These are phyloP conservation scores for Xylariaceae sp. DNA, from an alignment of 2,329 filamentous ascomycete genomes.

Conservation along the genomic window DNA sequence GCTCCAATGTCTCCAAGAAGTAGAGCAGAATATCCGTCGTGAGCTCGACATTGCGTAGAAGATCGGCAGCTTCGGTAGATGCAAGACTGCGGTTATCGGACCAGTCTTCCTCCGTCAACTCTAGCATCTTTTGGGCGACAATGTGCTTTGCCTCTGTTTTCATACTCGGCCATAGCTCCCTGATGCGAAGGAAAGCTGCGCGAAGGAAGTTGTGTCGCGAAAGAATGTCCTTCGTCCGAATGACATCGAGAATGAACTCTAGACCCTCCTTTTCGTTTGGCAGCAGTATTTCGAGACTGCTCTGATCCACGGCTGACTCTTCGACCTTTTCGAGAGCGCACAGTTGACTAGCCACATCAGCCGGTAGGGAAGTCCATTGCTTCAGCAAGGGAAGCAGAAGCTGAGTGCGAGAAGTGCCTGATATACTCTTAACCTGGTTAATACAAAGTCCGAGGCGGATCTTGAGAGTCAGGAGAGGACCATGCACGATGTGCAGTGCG, in stretches of 20 bases:
- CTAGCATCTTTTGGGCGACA: constrained; percentile 58
- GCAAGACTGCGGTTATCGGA: constrained; percentile 38
- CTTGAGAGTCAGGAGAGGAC: constrained; percentile 66
- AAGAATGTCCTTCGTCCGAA: constrained; percentile 39
- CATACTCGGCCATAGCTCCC: constrained; percentile 66
- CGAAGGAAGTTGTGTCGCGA: constrained; percentile 53
- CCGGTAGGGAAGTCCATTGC: constrained; percentile 58
- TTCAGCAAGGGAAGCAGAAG: constrained; percentile 70
- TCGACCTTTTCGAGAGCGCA: constrained; percentile 44
- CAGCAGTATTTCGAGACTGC: constrained; percentile 48
- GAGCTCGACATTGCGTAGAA: constrained; percentile 68
- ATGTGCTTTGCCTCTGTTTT: constrained; percentile 57
- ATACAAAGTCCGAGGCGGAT: constrained; percentile 65
- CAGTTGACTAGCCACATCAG: constrained; percentile 45
- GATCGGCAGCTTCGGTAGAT: constrained; percentile 60
- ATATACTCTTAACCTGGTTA: constrained; percentile 66
- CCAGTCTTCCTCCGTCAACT: constrained; percentile 48
- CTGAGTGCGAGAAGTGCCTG: constrained; percentile 63
- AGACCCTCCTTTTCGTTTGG: constrained; percentile 50
- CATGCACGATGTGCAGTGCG: constrained; percentile 63
- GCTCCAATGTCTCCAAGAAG: constrained; percentile 70
- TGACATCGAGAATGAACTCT: constrained; percentile 45
- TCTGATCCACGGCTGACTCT: constrained; percentile 37
- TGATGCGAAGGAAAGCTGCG: constrained; percentile 63
- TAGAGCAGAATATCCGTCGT: constrained; percentile 65